A percentile compares a stretch with the other conserved stretches of the same genome.
Conservation (phyloP, 1,284 basidiomycete species). For the Trichosporon faecale region DNA sequence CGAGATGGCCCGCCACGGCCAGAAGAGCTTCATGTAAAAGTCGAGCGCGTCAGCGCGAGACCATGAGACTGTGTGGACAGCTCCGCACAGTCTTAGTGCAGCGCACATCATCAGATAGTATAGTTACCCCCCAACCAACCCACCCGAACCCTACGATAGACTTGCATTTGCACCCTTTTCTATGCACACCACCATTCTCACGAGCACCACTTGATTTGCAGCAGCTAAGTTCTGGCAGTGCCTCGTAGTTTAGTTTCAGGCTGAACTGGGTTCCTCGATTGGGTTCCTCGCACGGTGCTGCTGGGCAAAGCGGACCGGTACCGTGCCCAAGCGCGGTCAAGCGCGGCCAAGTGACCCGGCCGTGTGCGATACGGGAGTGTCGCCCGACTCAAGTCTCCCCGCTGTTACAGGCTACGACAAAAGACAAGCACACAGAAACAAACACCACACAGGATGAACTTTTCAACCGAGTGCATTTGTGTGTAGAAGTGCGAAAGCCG, state of each 20-base stretch:
- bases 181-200: slow-evolving; percentile 5
- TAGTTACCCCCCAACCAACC: neutral
- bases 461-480: neutral
- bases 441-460: neutral
- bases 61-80: no score
- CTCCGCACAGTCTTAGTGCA: no score
- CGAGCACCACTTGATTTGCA: neutral
- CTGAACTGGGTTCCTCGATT: neutral
- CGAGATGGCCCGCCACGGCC: slow-evolving; percentile 56
- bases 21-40: slow-evolving; percentile 30
- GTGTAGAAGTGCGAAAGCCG: no score
- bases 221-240: neutral
- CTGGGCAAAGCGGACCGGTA: no score
- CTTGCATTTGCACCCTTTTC: slow-evolving; percentile 4
- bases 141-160: neutral
- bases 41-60: no score
- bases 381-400: neutral
- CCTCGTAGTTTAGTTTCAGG: neutral
- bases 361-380: neutral
- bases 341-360: no score
- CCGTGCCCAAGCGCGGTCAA: no score
- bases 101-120: no score
- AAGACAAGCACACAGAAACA: neutral
- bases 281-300: no score
- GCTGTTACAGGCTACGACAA: neutral